These are phyloP conservation scores for Nicotiana benthamiana DNA, from an alignment of 257 asterid genomes.

Conservation along the genomic window DNA sequence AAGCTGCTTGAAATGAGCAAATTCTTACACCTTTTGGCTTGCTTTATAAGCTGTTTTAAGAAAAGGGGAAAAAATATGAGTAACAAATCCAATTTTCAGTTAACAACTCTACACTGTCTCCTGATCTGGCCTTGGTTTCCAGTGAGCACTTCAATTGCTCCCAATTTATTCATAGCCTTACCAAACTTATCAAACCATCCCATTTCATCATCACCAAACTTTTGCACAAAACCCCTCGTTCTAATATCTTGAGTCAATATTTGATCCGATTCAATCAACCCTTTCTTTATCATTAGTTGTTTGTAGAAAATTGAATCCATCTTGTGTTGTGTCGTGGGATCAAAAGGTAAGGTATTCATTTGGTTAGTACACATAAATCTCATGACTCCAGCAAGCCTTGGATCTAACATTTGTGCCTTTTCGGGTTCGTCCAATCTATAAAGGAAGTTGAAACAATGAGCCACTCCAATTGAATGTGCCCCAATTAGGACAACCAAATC, in stretches of 20 bases:
- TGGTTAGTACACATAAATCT: constrained; percentile 20
- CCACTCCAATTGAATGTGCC: constrained; percentile 51
- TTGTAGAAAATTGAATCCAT: constrained; percentile 49
- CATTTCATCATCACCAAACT: constrained; percentile 27
- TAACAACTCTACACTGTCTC: constrained; percentile 48
- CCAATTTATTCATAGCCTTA: constrained; percentile 25
- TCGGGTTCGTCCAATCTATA: constrained; percentile 16
- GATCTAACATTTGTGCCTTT: constrained; percentile 30
- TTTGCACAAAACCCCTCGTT: constrained; percentile 21
- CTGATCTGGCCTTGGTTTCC: constrained; percentile 53
- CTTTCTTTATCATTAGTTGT: constrained; percentile 32
- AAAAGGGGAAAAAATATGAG: no score
- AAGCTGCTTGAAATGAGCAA: background rate
- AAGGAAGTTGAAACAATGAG: constrained; percentile 39
- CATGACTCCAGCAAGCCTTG: constrained; percentile 21
- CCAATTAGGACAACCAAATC: constrained; percentile 49
- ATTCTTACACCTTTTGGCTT: background rate
- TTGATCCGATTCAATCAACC: constrained; percentile 53
- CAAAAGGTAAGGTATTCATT: constrained; percentile 27
- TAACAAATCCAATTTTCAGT: constrained; percentile 4
- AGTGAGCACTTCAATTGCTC: constrained; percentile 37
- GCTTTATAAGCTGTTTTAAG: no score
- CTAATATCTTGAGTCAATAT: constrained; percentile 25
- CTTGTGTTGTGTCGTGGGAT: constrained; percentile 33
- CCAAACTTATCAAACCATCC: constrained; percentile 43